Percentiles rank a stretch among this genome's conserved stretches.
phyloP scores from a whole-genome alignment of 371 early-diverging fungal genomes.

The Apophysomyces variabilis region DNA sequence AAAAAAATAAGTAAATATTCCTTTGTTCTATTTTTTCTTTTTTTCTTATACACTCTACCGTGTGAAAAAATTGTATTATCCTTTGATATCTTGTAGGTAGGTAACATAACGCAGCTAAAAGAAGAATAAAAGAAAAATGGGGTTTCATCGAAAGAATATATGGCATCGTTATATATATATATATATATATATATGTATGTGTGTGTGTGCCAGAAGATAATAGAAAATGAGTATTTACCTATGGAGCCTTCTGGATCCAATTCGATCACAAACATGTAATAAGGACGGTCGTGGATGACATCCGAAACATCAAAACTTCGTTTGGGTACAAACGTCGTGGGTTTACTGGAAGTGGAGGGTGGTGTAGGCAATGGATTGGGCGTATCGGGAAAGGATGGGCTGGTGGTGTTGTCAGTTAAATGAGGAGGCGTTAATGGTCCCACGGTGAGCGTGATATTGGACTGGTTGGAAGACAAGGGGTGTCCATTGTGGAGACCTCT shows the following conservation, averaged over 20 bases:
- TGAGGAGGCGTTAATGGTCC: constrained; percentile 13
- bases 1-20: not conserved
- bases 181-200: too few relatives aligned
- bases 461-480: not conserved
- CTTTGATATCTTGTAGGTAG: constrained; percentile 29
- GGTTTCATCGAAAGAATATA: too few relatives aligned
- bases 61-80: constrained; percentile 32
- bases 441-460: not conserved
- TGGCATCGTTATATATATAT: too few relatives aligned
- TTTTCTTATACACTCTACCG: constrained; percentile 20
- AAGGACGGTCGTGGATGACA: constrained; percentile 21
- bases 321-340: not conserved
- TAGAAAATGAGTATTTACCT: constrained; percentile 18
- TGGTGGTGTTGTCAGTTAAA: constrained; percentile 11
- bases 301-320: constrained; percentile 14
- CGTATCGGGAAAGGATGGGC: not conserved
- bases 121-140: not conserved
- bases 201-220: not conserved
- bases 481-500: not conserved
- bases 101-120: constrained; percentile 31
- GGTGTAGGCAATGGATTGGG: constrained; percentile 6
- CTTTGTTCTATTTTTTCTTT: not conserved
- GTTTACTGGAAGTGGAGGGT: constrained; percentile 1
- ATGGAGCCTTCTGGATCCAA: constrained; percentile 26
- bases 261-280: constrained; percentile 25